Evolutionary conservation across 306 rosid genomes (phyloP).

Genomic region (Luffa aegyptiaca): DNA sequence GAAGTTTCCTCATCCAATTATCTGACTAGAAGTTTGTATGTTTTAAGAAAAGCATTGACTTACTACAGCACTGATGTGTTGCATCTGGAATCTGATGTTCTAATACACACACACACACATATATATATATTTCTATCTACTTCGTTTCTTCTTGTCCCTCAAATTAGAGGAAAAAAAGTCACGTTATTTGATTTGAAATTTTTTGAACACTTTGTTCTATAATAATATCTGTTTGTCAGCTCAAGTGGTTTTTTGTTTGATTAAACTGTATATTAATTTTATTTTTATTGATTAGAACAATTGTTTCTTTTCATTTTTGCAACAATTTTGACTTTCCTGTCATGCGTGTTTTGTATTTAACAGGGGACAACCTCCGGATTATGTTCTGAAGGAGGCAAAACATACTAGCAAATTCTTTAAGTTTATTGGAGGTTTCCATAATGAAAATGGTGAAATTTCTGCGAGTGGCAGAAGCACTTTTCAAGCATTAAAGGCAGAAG

Average conservation of each 20-base stretch:
- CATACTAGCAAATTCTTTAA: constrained; percentile 84
- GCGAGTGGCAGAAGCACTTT: constrained; percentile 46
- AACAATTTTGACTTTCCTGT: constrained; percentile 15
- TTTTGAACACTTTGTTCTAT: neutral
- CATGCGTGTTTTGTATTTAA: constrained; percentile 20
- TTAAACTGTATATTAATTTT: neutral
- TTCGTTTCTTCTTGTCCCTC: neutral
- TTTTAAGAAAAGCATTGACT: neutral
- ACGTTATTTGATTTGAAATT: neutral
- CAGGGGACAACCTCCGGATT: constrained; percentile 97
- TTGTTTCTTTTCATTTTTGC: neutral
- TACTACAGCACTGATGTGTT: neutral
- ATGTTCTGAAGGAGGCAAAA: constrained; percentile 86
- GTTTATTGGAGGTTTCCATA: constrained; percentile 66
- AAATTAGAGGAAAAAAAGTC: neutral
- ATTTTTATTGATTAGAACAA: neutral
- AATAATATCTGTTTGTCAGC: neutral
- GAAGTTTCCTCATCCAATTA: neutral
- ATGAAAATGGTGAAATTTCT: constrained; percentile 45
- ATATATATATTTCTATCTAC: too few species aligned
- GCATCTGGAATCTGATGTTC: neutral
- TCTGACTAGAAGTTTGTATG: neutral
- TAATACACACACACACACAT: too few species aligned
- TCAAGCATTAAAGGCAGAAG: constrained; percentile 82
- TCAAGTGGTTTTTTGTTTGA: neutral